Evolutionary conservation across 768 basidiomycete genomes (phyloP).

Genomic region (Pleurotus tuoliensis): DNA sequence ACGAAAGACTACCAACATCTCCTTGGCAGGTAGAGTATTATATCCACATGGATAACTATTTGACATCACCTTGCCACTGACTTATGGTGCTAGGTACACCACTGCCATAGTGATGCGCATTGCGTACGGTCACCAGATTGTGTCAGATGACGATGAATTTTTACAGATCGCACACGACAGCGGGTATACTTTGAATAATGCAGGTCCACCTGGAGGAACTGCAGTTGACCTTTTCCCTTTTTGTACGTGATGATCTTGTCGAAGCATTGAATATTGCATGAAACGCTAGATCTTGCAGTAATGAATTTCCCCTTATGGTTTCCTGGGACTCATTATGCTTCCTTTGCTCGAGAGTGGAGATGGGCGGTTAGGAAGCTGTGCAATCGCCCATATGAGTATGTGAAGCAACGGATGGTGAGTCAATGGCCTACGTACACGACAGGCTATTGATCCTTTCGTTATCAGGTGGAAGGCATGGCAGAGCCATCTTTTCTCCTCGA

Average conservation of each 20-base stretch:
- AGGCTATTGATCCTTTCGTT: not conserved
- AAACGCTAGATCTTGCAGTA: not conserved
- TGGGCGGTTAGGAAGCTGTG: not conserved
- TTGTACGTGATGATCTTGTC: conserved; percentile 4
- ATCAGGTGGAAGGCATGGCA: not conserved
- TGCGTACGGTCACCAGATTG: conserved; percentile 14
- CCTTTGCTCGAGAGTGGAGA: not conserved
- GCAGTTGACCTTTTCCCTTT: conserved; percentile 16
- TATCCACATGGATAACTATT: not conserved
- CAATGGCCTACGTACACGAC: not conserved
- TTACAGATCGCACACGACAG: conserved; percentile 9
- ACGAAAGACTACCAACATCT: conserved; percentile 17
- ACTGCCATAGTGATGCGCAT: conserved; percentile 12
- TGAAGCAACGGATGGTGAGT: not conserved
- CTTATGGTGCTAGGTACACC: conserved; percentile 8
- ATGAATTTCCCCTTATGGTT: conserved; percentile 3
- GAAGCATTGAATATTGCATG: not conserved
- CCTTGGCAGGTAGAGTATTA: conserved; percentile 20
- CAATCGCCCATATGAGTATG: not conserved
- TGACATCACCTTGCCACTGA: not conserved
- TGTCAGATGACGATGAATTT: conserved; percentile 13
- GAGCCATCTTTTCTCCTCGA: not conserved
- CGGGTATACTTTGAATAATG: conserved; percentile 5
- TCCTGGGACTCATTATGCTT: conserved; percentile 4
- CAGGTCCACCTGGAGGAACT: conserved; percentile 11